Evolutionary conservation across 345 rosid species (phyloP).

Genomic region (Populus euphratica): DNA sequence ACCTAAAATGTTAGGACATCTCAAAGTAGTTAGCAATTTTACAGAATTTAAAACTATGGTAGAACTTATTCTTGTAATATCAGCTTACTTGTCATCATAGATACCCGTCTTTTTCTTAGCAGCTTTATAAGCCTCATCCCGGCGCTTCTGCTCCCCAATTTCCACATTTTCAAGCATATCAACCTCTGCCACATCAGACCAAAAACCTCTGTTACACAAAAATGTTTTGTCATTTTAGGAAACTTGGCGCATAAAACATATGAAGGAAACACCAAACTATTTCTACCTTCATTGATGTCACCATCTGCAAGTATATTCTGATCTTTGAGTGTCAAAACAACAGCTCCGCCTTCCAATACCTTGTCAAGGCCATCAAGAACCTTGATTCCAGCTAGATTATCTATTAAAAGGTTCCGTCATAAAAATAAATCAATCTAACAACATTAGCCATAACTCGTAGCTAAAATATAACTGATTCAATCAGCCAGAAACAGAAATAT

Average conservation of each 20-base stretch:
- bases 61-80: too few species aligned
- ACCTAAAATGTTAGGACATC: constrained; percentile 43
- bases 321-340: constrained; percentile 90
- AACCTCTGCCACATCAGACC: constrained; percentile 53
- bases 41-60: not conserved
- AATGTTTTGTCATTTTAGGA: constrained; percentile 19
- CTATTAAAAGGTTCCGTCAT: constrained; percentile 40
- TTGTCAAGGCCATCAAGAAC: constrained; percentile 91
- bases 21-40: not conserved
- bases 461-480: constrained; percentile 12
- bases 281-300: constrained; percentile 74
- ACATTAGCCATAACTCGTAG: not conserved
- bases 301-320: constrained; percentile 83
- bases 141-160: constrained; percentile 94
- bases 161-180: constrained; percentile 99
- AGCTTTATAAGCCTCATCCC: constrained; percentile 83
- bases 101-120: constrained; percentile 79
- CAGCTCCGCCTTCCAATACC: constrained; percentile 93
- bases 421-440: not conserved
- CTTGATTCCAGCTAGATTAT: constrained; percentile 73
- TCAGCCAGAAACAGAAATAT: constrained; percentile 4
- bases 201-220: constrained; percentile 39
- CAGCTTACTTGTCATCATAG: constrained; percentile 75
- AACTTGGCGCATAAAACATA: constrained; percentile 5
- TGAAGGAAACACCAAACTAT: constrained; percentile 16